phyloP scores from a whole-genome alignment of 139 green algal species.

The Chlorella sp. region DNA sequence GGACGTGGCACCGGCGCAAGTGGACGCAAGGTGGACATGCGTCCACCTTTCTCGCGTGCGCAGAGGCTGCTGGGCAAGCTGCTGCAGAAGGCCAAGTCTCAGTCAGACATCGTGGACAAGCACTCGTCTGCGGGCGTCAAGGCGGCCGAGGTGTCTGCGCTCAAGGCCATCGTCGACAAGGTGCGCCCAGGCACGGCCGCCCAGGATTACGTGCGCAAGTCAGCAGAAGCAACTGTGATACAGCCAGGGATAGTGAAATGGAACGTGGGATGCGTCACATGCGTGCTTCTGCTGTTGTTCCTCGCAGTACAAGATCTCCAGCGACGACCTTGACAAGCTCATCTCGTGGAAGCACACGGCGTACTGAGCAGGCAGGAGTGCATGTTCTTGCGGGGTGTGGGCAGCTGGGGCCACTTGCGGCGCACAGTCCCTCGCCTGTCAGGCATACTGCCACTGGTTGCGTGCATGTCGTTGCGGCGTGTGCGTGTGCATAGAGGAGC shows the following conservation, averaged over 20 bases:
- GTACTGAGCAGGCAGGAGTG: no score
- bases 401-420: no score
- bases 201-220: background rate
- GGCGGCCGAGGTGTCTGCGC: constrained; percentile 26
- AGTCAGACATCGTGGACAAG: constrained; percentile 28
- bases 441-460: no score
- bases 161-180: constrained; percentile 33
- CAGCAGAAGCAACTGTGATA: background rate
- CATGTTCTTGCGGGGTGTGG: no score
- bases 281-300: background rate
- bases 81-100: constrained; percentile 18
- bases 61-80: constrained; percentile 17
- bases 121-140: constrained; percentile 27
- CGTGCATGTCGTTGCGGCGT: no score
- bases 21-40: no score
- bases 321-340: constrained; percentile 19
- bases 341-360: constrained; percentile 33
- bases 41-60: no score
- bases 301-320: constrained; percentile 6
- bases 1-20: no score
- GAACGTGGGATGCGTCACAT: background rate
- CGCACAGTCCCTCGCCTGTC: no score
- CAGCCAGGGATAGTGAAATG: background rate
- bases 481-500: no score
- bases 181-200: background rate